Conservation (phyloP, 257 asterid species). For the Voacanga thouarsii region DNA sequence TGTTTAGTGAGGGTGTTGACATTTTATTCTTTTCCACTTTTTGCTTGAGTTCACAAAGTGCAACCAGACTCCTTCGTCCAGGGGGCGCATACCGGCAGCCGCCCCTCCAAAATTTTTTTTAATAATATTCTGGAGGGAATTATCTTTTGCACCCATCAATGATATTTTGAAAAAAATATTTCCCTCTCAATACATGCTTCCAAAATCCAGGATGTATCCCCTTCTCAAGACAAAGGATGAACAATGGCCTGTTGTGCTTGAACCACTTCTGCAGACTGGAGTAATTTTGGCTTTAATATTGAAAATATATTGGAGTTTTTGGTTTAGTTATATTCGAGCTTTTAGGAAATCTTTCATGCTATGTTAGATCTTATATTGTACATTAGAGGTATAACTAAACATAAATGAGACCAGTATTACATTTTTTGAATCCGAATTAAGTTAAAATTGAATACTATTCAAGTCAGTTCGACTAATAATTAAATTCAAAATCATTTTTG, state of each 20-base stretch:
- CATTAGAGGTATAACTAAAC: not conserved
- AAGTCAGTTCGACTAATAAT: no score
- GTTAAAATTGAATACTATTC: no score
- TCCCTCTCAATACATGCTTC: not conserved
- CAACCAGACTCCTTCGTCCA: not conserved
- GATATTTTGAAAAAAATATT: not conserved
- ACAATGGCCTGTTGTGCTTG: not conserved
- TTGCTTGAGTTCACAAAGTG: not conserved
- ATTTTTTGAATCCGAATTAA: no score
- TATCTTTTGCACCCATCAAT: not conserved
- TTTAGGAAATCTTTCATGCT: not conserved
- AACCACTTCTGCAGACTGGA: not conserved
- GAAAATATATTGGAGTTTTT: not conserved
- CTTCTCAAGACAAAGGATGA: not conserved
- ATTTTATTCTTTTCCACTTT: not conserved
- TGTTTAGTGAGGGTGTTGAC: conserved; percentile 10
- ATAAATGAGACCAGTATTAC: no score
- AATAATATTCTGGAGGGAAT: not conserved
- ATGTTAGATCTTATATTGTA: not conserved
- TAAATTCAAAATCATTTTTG: no score
- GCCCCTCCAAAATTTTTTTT: not conserved
- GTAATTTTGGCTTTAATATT: not conserved
- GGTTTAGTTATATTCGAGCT: not conserved
- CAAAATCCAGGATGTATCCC: not conserved
- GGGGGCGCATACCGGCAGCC: not conserved